These are phyloP conservation scores for Allium fistulosum DNA, from an alignment of 106 monocot species.

Conservation along the genomic window DNA sequence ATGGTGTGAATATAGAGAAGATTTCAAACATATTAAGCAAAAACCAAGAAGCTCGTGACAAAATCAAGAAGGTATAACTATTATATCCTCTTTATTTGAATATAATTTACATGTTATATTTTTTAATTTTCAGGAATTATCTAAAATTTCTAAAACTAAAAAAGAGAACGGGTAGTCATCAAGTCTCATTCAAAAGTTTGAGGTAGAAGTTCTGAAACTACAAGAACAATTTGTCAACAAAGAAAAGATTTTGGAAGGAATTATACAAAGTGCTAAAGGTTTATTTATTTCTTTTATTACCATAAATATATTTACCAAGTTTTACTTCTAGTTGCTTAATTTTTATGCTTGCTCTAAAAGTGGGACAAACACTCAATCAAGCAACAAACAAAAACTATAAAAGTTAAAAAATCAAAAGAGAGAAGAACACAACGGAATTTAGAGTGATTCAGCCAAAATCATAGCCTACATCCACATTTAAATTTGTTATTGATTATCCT, in stretches of 20 bases:
- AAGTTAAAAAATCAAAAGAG: too few species aligned
- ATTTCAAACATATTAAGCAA: constrained; percentile 92
- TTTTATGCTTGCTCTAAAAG: too few species aligned
- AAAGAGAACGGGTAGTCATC: constrained; percentile 73
- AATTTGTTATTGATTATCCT: too few species aligned
- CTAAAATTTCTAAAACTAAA: constrained; percentile 50
- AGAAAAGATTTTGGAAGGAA: constrained; percentile 73
- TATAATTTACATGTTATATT: background rate
- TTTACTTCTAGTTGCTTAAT: too few species aligned
- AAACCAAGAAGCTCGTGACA: constrained; percentile 74
- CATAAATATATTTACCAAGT: too few species aligned
- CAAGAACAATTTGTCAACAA: constrained; percentile 58
- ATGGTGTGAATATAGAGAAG: constrained; percentile 76
- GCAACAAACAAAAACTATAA: too few species aligned
- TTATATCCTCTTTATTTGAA: background rate
- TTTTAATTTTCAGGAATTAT: constrained; percentile 42
- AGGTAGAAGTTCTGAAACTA: constrained; percentile 79
- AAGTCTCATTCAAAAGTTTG: constrained; percentile 64
- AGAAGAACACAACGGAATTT: too few species aligned
- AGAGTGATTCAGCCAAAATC: too few species aligned
- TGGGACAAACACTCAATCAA: too few species aligned
- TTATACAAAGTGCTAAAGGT: constrained; percentile 72
- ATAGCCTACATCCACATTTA: too few species aligned
- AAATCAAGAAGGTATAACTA: constrained; percentile 56
- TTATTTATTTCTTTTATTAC: too few species aligned